Evolutionary conservation across 768 basidiomycete genomes (phyloP), one percentile per base, ranked within the genome.

Genomic region (Pisolithus microcarpus): DNA sequence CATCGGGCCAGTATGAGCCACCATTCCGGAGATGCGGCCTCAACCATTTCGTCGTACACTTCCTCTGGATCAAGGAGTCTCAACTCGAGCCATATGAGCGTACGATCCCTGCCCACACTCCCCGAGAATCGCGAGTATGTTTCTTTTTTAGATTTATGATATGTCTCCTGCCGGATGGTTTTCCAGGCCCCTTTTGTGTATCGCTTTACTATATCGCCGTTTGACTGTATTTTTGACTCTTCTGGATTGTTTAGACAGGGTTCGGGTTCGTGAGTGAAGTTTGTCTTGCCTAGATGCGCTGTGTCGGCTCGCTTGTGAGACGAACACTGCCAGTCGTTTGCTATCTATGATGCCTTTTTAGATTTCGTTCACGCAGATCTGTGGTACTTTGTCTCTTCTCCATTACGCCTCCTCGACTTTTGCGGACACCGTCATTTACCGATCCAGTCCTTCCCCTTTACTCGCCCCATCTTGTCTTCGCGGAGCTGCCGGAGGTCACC

Each of bases 121-220:
- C 39, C 43, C 11, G 57, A 65, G 42, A 51, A 52, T 19, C 43
- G 7, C 39, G 59, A 65, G 34, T 63, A 58, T 49, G 52, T 64
- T 13, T 65, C 63, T 15, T 65, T 65, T 30, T 45, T 65, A 47
- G 63, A 65, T 2, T 26, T 65, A 19, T 49, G 48, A 49, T 38
- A 5, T n/a, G 5, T 7, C n/a, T 24, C 23, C 23, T 43, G 42
- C 42, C 5, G 42, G 42, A 37, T 19, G 11, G 46, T 19, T 11
- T 43, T 43, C 26, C 43, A 10, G 23, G n/a, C 13, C 34, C 5
- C 7, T 26, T 34, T 34, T 13, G 34, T 34, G 34, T 34, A 34
- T 34, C 5, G 13, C 34, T 47, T 26, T 47, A 10, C 24, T 47
- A 18, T 37, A 34, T 5, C 18, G 19, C 24, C 19, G 19, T 36